These are phyloP conservation scores for Xylaria sp. DNA, from an alignment of 2,329 filamentous ascomycete genomes.

Conservation along the genomic window DNA sequence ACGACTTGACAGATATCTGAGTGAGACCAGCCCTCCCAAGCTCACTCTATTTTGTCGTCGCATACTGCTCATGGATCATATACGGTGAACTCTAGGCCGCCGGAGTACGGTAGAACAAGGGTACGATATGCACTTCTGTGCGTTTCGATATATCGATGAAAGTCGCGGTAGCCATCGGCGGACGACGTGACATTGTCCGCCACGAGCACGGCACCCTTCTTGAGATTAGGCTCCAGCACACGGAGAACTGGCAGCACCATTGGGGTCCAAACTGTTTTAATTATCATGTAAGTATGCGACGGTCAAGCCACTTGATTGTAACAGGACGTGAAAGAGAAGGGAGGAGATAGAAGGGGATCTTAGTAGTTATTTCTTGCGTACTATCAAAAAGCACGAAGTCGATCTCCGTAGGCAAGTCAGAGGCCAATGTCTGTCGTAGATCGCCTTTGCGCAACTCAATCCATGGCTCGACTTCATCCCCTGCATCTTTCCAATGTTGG, in stretches of 20 bases:
- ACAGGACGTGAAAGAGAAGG: neutral
- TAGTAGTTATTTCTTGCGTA: slow-evolving; percentile 53
- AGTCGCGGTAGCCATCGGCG: slow-evolving; percentile 57
- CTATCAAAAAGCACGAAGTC: slow-evolving; percentile 71
- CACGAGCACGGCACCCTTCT: slow-evolving; percentile 60
- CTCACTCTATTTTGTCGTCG: neutral
- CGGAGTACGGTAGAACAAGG: slow-evolving; percentile 60
- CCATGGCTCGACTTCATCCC: slow-evolving; percentile 58
- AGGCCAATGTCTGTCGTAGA: slow-evolving; percentile 64
- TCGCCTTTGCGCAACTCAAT: slow-evolving; percentile 70
- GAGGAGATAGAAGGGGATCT: neutral
- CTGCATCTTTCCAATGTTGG: slow-evolving; percentile 64
- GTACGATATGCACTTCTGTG: slow-evolving; percentile 61
- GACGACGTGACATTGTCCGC: slow-evolving; percentile 60
- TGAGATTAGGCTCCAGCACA: slow-evolving; percentile 58
- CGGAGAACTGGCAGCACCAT: slow-evolving; percentile 64
- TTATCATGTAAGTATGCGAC: neutral
- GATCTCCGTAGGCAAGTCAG: slow-evolving; percentile 59
- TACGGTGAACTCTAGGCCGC: slow-evolving; percentile 53
- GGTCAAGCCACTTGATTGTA: neutral
- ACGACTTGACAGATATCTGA: neutral
- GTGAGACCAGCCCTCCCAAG: neutral
- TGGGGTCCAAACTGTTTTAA: slow-evolving; percentile 63
- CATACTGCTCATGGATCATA: slow-evolving; percentile 32
- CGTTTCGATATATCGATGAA: slow-evolving; percentile 58